Base-by-base conservation (phyloP, 495 filamentous ascomycete genomes). In the Aspergillus saccharolyticus region DNA sequence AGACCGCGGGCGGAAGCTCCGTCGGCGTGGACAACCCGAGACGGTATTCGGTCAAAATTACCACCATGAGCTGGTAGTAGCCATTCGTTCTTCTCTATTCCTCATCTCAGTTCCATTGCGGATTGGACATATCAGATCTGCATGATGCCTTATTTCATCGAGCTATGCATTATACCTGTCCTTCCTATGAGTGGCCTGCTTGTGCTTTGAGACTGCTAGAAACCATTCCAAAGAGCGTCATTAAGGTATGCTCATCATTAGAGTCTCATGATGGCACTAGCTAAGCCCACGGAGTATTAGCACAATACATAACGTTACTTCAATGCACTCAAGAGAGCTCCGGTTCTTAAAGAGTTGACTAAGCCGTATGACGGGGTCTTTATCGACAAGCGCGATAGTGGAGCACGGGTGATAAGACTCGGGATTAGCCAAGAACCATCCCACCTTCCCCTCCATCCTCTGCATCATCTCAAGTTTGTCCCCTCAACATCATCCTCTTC, bases 341-440 rank as follows among this genome's bases (percentile, higher is more conserved):
- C 25, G 25, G 25, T 9, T 9, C 25, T 28, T 28, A 9, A 28
- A 28, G 25, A 9, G 25, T 3, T 28, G 25, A 28, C 25, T 28
- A 28, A 28, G 25, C 25, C 25, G 7, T 42, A n/a, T n/a, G n/a
- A n/a, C n/a, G n/a, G n/a, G n/a, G n/a, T 19, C 19, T 21, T 44
- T 44, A 44, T 21, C 22, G 43, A 21, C 15, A 7, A 54, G 18
- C 6, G 15, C 17, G 18, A 18, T 45, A 52, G 55, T 52, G 55
- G 55, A 45, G 62, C 61, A 56, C 39, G 33, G 20, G 16, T 57
- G 62, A 60, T 60, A 58, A 39, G 33, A 39, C 33, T 39, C 33
- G 33, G 33, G 33, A 61, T 44, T 24, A 25, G 52, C 62, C 55
- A 60, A 63, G 57, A 28, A 57, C 54, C 53, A 52, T 55, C 53